Base-by-base conservation (phyloP, 345 rosid species). In the Pistacia vera region DNA sequence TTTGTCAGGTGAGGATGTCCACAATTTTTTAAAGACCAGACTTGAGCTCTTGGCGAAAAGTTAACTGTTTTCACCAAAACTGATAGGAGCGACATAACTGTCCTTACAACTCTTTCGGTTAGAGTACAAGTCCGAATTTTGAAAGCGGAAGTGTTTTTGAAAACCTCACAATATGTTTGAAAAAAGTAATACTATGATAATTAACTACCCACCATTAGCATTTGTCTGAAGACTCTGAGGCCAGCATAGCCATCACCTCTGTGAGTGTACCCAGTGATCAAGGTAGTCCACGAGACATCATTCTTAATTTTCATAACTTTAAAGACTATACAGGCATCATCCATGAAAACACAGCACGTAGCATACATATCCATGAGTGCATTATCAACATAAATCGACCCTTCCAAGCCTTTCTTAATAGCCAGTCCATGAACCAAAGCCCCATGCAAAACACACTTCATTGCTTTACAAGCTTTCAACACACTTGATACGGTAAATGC, bases 261-360 rank as follows among this genome's bases (percentile, higher is more conserved):
- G 70, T 96, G 99, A 36, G 97, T 90, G 75, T 86, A 93, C 5
- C 97, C 97, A 14, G 97, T 74, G 67, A 96, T 91, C 80, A 96
- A 60, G 18, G 90, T 88, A 70, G 99, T 96, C 97, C 99, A 93
- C 0, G 95, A 83, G 48, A 90, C 97, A 5, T 71, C 88, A 83
- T 83, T 93, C 75, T 87, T 96, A 65, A 61, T 81, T 52, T 78
- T 78, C 71, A 92, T 89, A 61, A 67, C 80, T 6, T 78, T 58
- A 81, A 96, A 96, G 68, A 92, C 69, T 79, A 74, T 18, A 70
- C 89, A 86, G 4, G 99, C 97, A 49, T 76, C 84, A 7, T 81
- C 88, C 95, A 93, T 91, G 69, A 81, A 81, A 20, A 57, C 62
- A 25, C 88, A 85, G 68, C 90, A 90, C 48, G 90, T 77, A 48